Conservation (phyloP, 2,329 filamentous ascomycete genomes). For the Zelopaecilomyces penicillatus region DNA sequence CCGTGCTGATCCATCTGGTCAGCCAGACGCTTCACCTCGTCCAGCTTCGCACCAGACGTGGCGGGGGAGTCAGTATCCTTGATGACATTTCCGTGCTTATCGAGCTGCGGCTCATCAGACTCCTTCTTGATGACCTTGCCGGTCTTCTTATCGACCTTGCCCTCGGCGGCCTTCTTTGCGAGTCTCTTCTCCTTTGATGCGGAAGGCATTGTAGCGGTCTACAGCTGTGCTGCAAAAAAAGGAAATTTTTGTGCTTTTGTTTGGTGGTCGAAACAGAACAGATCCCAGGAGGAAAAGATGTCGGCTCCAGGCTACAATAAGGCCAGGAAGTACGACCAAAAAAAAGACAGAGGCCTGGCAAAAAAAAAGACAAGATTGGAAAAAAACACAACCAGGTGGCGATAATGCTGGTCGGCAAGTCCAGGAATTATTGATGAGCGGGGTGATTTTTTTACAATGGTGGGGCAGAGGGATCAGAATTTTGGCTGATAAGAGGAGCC, state of each 20-base stretch:
- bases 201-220: slow-evolving; percentile 51
- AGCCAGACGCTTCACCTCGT: slow-evolving; percentile 77
- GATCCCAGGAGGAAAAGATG: too few species aligned
- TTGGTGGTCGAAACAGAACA: too few species aligned
- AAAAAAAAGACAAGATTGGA: slow-evolving; percentile 7
- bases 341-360: slow-evolving; percentile 6
- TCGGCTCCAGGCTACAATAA: neutral
- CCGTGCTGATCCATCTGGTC: slow-evolving; percentile 95
- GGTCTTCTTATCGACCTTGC: slow-evolving; percentile 67
- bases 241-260: neutral
- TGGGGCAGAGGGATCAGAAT: slow-evolving; percentile 29
- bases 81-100: slow-evolving; percentile 51
- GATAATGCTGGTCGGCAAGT: slow-evolving; percentile 3
- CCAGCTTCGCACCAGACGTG: slow-evolving; percentile 63
- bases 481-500: slow-evolving; percentile 17
- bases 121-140: slow-evolving; percentile 60
- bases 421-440: slow-evolving; percentile 17
- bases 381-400: slow-evolving; percentile 1
- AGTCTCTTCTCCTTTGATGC: slow-evolving; percentile 64
- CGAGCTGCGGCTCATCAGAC: slow-evolving; percentile 60
- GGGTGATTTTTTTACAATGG: slow-evolving; percentile 34
- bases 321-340: slow-evolving; percentile 1
- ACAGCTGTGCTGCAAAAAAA: slow-evolving; percentile 1
- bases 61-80: slow-evolving; percentile 54
- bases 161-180: slow-evolving; percentile 62